Evolutionary conservation across 306 rosid species (phyloP), one percentile per base, ranked within the genome.

Genomic region (Quercus bicolor): DNA sequence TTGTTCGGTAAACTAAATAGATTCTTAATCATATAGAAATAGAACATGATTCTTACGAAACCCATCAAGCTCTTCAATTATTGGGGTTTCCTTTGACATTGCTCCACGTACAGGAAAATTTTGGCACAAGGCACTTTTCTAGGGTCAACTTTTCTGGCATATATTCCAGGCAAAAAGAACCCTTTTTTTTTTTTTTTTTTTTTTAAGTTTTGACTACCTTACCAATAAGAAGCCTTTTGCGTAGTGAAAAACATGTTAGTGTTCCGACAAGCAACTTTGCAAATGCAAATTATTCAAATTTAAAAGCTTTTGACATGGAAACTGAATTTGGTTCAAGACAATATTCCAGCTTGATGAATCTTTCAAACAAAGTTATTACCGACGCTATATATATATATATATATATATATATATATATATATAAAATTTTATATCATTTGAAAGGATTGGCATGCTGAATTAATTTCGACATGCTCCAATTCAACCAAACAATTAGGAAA

Each of bases 151-250:
- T 64, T 45, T 6, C 64, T 66, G 37, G 66, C 77, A 40, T 40
- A 40, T 6, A 12, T 12, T 9, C 16, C 66, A 6, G 18, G 65
- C 18, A 3, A 59, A 20, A 34, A 10, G 54, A 48, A 61, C 6
- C 14, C n/a, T 57, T 23, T 40, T 52, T 72, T 80, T 1, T 33
- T 33, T 33, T 33, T 5, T 5, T 5, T 5, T 6, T 1, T 1
- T 34, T 34, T 1, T 5, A 33, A 34, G 16, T 48, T 48, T 48
- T 12, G 53, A 48, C 53, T 48, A 48, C 3, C 72, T 55, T 75
- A 52, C 78, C 85, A 84, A 75, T 78, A 72, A 79, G 79, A 70
- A 59, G 23, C 75, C 60, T 28, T 51, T 76, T 54, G 56, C 62
- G n/a, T 61, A 52, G 60, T 83, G 85, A 71, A 73, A 56, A 45